A percentile compares a stretch with the other conserved stretches of the same genome.
Conservation (phyloP, 768 basidiomycete genomes). For the Kwoniella europaea region DNA sequence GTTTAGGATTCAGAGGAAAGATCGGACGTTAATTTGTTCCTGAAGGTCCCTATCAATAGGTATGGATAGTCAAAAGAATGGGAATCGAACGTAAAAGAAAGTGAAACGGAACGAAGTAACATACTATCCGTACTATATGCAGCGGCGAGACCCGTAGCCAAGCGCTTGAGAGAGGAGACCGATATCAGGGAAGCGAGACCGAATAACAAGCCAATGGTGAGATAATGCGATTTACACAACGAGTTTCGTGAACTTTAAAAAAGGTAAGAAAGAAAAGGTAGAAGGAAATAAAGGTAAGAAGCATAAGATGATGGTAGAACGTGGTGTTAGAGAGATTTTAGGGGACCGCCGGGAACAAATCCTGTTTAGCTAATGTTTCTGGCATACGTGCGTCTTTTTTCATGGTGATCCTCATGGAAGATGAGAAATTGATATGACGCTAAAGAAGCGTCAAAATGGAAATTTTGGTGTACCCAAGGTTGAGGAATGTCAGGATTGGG, state of each 20-base stretch:
- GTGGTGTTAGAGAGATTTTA: not conserved
- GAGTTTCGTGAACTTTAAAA: not conserved
- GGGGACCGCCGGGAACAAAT: not conserved
- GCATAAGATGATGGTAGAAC: not conserved
- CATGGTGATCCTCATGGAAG: not conserved
- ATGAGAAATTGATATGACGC: not conserved
- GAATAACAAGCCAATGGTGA: not conserved
- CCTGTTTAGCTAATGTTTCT: not conserved
- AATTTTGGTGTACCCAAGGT: not conserved
- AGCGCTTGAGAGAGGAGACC: not conserved
- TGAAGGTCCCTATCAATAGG: not conserved
- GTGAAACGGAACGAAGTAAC: not conserved
- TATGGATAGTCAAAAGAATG: not conserved
- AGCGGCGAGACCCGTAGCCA: slow-evolving; percentile 6
- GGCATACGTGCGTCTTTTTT: not conserved
- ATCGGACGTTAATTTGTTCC: not conserved
- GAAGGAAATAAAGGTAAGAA: not conserved
- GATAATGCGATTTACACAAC: not conserved
- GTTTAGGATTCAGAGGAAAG: not conserved
- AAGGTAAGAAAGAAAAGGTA: not conserved
- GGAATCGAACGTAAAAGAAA: not conserved
- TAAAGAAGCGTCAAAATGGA: not conserved
- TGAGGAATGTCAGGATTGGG: not conserved
- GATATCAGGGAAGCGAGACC: not conserved
- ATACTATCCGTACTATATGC: not conserved